Evolutionary conservation across 2,329 filamentous ascomycete genomes (phyloP).

Genomic region (Botrytis aclada): DNA sequence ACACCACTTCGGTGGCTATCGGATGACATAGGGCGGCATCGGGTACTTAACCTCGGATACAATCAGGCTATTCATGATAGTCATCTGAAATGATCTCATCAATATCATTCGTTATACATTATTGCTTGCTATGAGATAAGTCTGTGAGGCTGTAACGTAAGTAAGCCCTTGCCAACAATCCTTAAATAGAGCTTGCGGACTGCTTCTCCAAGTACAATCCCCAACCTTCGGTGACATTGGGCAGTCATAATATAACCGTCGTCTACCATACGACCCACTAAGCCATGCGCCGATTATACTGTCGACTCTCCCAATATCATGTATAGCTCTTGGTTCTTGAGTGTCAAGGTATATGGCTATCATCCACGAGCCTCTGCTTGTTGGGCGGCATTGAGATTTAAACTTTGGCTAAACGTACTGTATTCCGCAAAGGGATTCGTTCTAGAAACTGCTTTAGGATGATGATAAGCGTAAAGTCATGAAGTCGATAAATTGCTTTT

Average conservation of each 20-base stretch:
- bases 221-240: background rate
- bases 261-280: background rate
- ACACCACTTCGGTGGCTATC: background rate
- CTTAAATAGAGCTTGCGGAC: background rate
- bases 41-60: background rate
- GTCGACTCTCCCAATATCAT: background rate
- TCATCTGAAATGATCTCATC: constrained; percentile 9
- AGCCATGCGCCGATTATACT: background rate
- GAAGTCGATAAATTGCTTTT: background rate
- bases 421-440: background rate
- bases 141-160: constrained; percentile 5
- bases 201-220: background rate
- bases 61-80: constrained; percentile 5
- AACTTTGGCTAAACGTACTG: background rate
- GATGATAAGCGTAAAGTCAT: background rate
- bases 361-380: background rate
- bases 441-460: background rate
- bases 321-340: background rate
- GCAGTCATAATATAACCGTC: background rate
- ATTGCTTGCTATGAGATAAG: constrained; percentile 4
- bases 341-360: background rate
- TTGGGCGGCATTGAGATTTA: background rate
- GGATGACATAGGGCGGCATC: background rate
- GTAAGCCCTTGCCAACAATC: background rate
- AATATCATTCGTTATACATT: constrained; percentile 3